Base-by-base conservation (phyloP, 768 basidiomycete species). In the Tulasnella sp. region DNA sequence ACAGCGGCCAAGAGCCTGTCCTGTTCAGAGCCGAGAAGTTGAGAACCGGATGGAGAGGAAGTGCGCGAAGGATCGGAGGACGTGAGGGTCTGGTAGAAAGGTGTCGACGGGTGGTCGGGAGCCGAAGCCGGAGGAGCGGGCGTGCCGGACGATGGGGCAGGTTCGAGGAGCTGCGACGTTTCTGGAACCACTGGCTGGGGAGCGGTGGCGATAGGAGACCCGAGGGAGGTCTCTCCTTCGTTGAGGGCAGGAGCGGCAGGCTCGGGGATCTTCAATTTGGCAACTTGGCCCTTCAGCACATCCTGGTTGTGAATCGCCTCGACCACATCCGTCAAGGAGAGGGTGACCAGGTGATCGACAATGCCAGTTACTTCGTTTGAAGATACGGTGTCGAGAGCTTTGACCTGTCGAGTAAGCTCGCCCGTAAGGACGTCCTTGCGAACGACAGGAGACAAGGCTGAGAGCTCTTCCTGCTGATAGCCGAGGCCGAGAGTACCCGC, bases 51-150 rank as follows among this genome's bases (percentile, higher is more conserved):
- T 5, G 91, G 92, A 1, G 92, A 93, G 5, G 91, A 91, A 0
- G 92, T 92, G 17, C 92, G 87, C 14, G 92, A 90, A 2, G 92
- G 91, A 0, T 90, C 91, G 37, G 89, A 88, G n/a, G n/a, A n/a
- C 90, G 78, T 0, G 90, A 89, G 0, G 88, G 86, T 72, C 87
- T 87, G 72, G 91, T 83, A 1, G 92, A 93, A 14, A 94, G 92
- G 92, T 0, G 92, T 94, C 7, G 90, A 91, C 0, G 92, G 92
- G 74, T 93, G 92, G 77, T 94, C 92, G 0, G 92, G 92, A n/a
- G 92, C 92, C 65, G 90, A 91, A 2, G 92, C 92, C 22, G 73
- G 62, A n/a, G 72, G 36, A 5, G 71, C 71, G 5, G 71, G 71
- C 3, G 90, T 92, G 1, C 90, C 89, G 74, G 86, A 86, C 29